Evolutionary conservation across 2,329 filamentous ascomycete species (phyloP).

Genomic region (Ceratocystis colombiana): DNA sequence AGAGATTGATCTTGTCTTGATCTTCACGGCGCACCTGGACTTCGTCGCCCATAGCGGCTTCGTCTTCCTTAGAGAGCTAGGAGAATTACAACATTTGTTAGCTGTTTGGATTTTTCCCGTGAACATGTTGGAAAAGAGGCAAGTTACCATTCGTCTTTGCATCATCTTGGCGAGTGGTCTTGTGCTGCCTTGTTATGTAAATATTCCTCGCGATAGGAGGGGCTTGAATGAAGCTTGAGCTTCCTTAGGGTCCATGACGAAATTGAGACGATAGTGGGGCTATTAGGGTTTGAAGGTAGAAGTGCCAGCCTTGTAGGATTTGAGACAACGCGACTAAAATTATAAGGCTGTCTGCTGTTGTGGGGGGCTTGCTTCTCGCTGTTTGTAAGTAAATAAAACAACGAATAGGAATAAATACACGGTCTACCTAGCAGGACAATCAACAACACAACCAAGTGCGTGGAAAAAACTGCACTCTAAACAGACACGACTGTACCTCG

Average conservation of each 20-base stretch:
- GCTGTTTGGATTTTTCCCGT: constrained; percentile 19
- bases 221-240: background rate
- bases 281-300: background rate
- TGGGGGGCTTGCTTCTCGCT: too few species aligned
- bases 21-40: constrained; percentile 92
- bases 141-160: constrained; percentile 49
- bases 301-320: constrained; percentile 16
- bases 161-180: constrained; percentile 37
- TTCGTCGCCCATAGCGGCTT: constrained; percentile 67
- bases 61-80: constrained; percentile 88
- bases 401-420: background rate
- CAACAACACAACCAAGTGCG: background rate
- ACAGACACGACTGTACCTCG: background rate
- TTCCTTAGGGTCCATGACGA: background rate
- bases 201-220: background rate
- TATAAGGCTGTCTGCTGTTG: too few species aligned
- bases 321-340: constrained; percentile 3
- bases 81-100: constrained; percentile 24
- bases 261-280: constrained; percentile 11
- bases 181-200: too few species aligned
- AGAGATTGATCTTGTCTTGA: constrained; percentile 97
- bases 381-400: background rate
- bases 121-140: too few species aligned
- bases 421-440: background rate
- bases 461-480: too few species aligned